Percentiles rank a stretch among this genome's conserved stretches.
These are phyloP conservation scores for Pythium aristosporum DNA, from an alignment of 352 stramenopile species.

Conservation along the genomic window DNA sequence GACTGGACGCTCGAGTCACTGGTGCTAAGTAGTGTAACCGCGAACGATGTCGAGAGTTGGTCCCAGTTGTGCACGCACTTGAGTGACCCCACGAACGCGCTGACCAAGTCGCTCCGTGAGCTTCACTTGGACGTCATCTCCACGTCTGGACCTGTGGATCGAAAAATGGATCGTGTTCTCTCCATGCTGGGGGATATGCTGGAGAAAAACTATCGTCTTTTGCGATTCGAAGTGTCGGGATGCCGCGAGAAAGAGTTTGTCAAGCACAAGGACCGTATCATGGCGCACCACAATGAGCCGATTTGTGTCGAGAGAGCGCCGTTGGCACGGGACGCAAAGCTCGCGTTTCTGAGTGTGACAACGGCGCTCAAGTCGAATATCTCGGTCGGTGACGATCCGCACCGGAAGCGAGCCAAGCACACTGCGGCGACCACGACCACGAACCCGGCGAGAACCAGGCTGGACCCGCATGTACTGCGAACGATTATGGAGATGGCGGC, in stretches of 20 bases:
- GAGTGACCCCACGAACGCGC: conserved; percentile 2
- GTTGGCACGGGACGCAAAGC: not conserved
- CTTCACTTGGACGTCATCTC: not conserved
- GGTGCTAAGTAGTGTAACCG: not conserved
- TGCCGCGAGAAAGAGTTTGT: not conserved
- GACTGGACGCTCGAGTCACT: conserved; percentile 12
- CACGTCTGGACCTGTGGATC: not conserved
- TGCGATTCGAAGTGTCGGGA: not conserved
- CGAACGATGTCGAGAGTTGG: not conserved
- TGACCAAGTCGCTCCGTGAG: conserved; percentile 7
- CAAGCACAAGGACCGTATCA: conserved; percentile 10
- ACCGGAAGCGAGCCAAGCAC: conserved; percentile 4
- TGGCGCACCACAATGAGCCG: conserved; percentile 10
- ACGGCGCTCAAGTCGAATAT: not conserved
- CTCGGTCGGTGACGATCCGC: not conserved
- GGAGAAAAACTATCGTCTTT: conserved; percentile 8
- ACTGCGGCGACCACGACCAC: too few species aligned
- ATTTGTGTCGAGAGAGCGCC: conserved; percentile 11
- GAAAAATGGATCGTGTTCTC: not conserved
- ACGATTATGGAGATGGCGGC: conserved; percentile 16
- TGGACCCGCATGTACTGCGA: conserved; percentile 4
- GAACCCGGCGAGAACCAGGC: not conserved
- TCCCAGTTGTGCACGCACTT: not conserved
- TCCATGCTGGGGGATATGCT: conserved; percentile 7
- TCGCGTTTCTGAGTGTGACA: conserved; percentile 15